Conservation (phyloP, 2,329 filamentous ascomycete genomes). For the Didymellaceae sp. region DNA sequence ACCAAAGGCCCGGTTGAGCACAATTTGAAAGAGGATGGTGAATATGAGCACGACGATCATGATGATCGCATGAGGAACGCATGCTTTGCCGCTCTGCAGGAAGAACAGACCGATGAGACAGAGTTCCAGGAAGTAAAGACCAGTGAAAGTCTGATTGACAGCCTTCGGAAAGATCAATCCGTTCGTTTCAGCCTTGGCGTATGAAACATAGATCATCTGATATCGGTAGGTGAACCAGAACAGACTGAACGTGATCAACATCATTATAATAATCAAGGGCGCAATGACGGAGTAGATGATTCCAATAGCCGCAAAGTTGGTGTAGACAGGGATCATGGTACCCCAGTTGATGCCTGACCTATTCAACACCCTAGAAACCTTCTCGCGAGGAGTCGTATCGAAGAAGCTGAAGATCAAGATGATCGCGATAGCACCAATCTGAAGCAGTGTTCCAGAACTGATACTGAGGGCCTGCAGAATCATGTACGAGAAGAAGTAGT, state of each 20-base stretch:
- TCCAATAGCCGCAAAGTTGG: conserved; percentile 90
- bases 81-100: conserved; percentile 69
- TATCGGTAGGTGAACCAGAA: conserved; percentile 98
- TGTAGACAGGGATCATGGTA: conserved; percentile 93
- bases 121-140: conserved; percentile 92
- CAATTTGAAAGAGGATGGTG: conserved; percentile 77
- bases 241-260: conserved; percentile 86
- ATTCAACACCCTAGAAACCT: conserved; percentile 84
- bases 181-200: conserved; percentile 88
- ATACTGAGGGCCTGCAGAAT: conserved; percentile 90
- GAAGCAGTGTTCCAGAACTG: conserved; percentile 86
- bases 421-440: conserved; percentile 76
- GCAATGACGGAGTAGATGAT: conserved; percentile 88
- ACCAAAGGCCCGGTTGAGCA: conserved; percentile 82
- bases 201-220: conserved; percentile 92
- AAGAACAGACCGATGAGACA: conserved; percentile 91
- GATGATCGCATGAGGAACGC: conserved; percentile 77
- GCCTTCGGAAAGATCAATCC: conserved; percentile 90
- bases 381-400: conserved; percentile 81
- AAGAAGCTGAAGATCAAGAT: conserved; percentile 82
- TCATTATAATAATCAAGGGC: conserved; percentile 90
- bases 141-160: conserved; percentile 94
- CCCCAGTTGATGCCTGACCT: conserved; percentile 86
- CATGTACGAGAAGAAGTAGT: conserved; percentile 99
- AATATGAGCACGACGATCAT: conserved; percentile 80